Base-by-base conservation (phyloP, 805 yeast species). In the Allodekkera sacchari region DNA sequence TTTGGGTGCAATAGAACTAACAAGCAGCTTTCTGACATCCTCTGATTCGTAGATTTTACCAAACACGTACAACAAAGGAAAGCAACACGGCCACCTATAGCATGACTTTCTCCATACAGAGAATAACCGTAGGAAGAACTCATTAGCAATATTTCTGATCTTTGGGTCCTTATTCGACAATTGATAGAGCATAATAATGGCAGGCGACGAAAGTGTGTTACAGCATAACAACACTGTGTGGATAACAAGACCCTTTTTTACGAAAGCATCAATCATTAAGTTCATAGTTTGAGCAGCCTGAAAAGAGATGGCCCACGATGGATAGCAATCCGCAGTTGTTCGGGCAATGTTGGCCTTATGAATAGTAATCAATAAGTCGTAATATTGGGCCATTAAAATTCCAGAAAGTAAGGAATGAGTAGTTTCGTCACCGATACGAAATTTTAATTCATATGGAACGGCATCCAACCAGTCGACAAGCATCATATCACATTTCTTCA, bases 271-370 rank as follows among this genome's bases (percentile, higher is more conserved):
- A 22, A 72, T 59, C 32, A 81, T 77, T 30, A 72, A 63, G 9
- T 79, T 69, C 36, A 82, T 75, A 76, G 79, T 77, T 44, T 82
- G 73, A 2, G 87, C 83, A 1, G 89, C 84, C 53, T 79, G 85
- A 60, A 82, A 83, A 2, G 87, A 79, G 31, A 82, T 80, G 4
- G 85, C 83, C 81, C 84, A 76, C 4, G 83, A 73, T 3, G 85
- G 84, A 28, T 49, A 50, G 12, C 31, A 29, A 25, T 48, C 47
- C 1, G 44, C 41, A 22, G 45, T 19, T 10, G 44, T 64, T 36
- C 69, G 59, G 22, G 70, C 56, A 46, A 79, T 71, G 45, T 79
- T 78, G 5, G 84, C 74, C 34, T 87, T 65, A 47, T 82, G 92
- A 18, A 79, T 70, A 42, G 80, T 59, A 42, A 80, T 77, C 33